Evolutionary conservation across 2,329 filamentous ascomycete species (phyloP).

Genomic region (Cercospora zeae-maydis): DNA sequence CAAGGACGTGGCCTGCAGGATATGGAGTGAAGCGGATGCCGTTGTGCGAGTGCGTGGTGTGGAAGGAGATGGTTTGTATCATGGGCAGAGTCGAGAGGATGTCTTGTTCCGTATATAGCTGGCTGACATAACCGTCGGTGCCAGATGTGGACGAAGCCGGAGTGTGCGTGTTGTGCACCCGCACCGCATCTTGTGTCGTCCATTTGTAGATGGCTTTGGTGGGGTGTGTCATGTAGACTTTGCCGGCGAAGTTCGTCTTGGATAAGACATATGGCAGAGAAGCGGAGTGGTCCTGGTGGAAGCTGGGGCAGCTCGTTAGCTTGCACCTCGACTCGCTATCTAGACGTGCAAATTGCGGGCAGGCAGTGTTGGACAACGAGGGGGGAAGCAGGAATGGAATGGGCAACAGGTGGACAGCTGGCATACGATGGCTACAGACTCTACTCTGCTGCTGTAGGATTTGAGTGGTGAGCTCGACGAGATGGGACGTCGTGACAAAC

Average conservation of each 20-base stretch:
- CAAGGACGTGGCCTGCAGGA: constrained; percentile 94
- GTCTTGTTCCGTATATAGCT: constrained; percentile 90
- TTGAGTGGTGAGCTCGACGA: constrained; percentile 7
- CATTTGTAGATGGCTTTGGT: constrained; percentile 99
- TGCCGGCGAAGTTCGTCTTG: constrained; percentile 95
- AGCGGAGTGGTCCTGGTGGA: constrained; percentile 97
- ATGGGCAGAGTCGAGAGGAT: constrained; percentile 88
- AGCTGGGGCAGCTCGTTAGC: constrained; percentile 55
- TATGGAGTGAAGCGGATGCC: constrained; percentile 96
- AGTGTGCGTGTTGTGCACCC: constrained; percentile 59
- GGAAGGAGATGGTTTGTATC: constrained; percentile 97
- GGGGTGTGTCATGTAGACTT: constrained; percentile 98
- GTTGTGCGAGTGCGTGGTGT: constrained; percentile 95
- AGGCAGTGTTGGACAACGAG: constrained; percentile 19
- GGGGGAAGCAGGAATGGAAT: constrained; percentile 9
- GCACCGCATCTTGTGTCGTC: constrained; percentile 95
- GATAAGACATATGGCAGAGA: constrained; percentile 96
- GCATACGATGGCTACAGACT: constrained; percentile 38
- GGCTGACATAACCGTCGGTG: constrained; percentile 50
- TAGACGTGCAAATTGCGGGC: background rate
- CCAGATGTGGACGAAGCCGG: constrained; percentile 28
- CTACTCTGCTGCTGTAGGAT: constrained; percentile 15
- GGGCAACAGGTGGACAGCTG: constrained; percentile 20
- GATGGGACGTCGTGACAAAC: background rate
- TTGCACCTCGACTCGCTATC: background rate